Evolutionary conservation across 257 asterid species (phyloP), one percentile per base, ranked within the genome.

Genomic region (Paraleonurus japonicus): DNA sequence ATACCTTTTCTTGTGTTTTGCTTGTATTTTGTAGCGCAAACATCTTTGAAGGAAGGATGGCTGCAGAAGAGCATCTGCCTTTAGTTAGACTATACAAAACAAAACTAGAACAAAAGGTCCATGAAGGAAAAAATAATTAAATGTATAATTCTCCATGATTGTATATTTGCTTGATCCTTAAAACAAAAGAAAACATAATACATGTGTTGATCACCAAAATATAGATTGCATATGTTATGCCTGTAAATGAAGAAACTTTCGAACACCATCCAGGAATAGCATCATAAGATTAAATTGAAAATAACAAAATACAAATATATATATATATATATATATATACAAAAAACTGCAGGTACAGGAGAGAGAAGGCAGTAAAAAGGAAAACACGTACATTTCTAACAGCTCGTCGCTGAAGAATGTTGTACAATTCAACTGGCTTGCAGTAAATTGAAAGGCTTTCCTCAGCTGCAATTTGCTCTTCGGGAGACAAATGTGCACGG

Each of bases 361-460:
- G 45, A 54, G 22, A 16, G 67, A 61, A 23, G 48, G 54, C 69
- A 48, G 30, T 19, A 53, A 63, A 17, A 69, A 9, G 24, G 30
- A 63, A 76, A 70, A 58, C 61, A 6, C 65, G 79, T 83, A 95
- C 98, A 80, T 92, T 88, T 81, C 81, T 80, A 74, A 81, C 76
- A 45, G 95, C 89, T 30, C 99, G 96, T 37, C 98, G 98, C 80
- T 92, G 97, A 69, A 95, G 89, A 70, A 95, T 92, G 80, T 95
- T 95, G 81, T 95, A 95, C 55, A 92, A 74, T 37, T 95, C 99
- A 70, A 95, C 97, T 20, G 99, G 99, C 84, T 95, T 95, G 92
- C 98, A 92, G 74, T 92, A 95, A 65, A 70, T 80, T 51, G 97
- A 83, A 37, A 95, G 96, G 84, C 99, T 89, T 82, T 89, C 98